phyloP scores from a whole-genome alignment of 2,329 filamentous ascomycete genomes.

The Didymella keratinophila region DNA sequence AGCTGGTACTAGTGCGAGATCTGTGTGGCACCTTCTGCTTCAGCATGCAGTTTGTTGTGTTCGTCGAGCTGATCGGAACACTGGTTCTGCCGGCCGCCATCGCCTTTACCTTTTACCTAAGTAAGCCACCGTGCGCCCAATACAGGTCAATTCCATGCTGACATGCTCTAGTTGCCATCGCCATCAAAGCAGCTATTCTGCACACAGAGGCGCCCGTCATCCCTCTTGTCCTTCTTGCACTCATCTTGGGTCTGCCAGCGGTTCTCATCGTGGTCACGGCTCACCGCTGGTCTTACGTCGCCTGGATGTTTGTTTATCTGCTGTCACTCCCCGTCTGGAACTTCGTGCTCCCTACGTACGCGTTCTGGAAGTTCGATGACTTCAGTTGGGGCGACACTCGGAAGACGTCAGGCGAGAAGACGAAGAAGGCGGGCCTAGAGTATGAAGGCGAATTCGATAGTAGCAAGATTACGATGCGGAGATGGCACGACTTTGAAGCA shows the following conservation, averaged over 20 bases:
- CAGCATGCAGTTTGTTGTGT: conserved; percentile 99
- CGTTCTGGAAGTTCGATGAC: conserved; percentile 99
- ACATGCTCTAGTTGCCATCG: conserved; percentile 73
- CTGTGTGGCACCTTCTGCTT: conserved; percentile 99
- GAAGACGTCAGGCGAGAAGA: conserved; percentile 90
- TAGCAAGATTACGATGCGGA: conserved; percentile 99
- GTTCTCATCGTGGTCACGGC: conserved; percentile 92
- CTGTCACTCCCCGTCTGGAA: conserved; percentile 96
- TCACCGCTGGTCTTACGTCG: conserved; percentile 87
- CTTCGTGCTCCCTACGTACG: conserved; percentile 90
- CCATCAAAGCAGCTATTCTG: conserved; percentile 72
- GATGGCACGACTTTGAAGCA: conserved; percentile 92
- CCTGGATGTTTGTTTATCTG: conserved; percentile 98
- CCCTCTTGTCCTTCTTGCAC: conserved; percentile 83
- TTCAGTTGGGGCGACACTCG: conserved; percentile 99
- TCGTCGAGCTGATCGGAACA: conserved; percentile 93
- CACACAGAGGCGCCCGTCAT: conserved; percentile 76
- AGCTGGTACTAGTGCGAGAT: conserved; percentile 92
- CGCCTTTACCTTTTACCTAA: conserved; percentile 94
- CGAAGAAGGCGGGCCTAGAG: conserved; percentile 84
- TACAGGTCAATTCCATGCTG: conserved; percentile 27
- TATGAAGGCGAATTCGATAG: conserved; percentile 97
- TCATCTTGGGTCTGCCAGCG: conserved; percentile 93
- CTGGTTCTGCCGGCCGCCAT: conserved; percentile 95
- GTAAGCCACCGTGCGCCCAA: conserved; percentile 62